A percentile compares a stretch with the other conserved stretches of the same genome.
Conservation (phyloP, 768 basidiomycete genomes). For the Suillus alpinus region DNA sequence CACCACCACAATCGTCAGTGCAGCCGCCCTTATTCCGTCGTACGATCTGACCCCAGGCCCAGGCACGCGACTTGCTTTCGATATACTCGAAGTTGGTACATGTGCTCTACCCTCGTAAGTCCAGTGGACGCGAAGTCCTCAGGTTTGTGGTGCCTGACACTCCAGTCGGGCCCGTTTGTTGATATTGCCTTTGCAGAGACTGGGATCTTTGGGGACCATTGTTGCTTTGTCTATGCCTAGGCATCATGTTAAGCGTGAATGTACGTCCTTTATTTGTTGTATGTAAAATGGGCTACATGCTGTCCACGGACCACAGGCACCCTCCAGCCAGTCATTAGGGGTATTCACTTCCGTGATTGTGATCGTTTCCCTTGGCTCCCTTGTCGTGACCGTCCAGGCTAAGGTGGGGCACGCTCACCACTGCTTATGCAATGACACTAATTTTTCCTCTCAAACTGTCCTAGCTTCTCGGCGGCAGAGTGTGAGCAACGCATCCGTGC, state of each 20-base stretch:
- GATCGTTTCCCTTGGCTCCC: slow-evolving; percentile 85
- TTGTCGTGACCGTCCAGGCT: slow-evolving; percentile 93
- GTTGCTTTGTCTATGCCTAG: slow-evolving; percentile 74
- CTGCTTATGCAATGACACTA: slow-evolving; percentile 1
- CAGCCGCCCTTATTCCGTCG: slow-evolving; percentile 5
- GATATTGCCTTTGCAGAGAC: slow-evolving; percentile 52
- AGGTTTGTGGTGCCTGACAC: slow-evolving; percentile 42
- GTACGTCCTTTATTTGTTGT: slow-evolving; percentile 38
- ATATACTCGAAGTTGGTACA: slow-evolving; percentile 93
- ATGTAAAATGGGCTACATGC: not conserved
- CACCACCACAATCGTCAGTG: slow-evolving; percentile 80
- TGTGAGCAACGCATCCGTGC: slow-evolving; percentile 46
- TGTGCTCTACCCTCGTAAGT: slow-evolving; percentile 84
- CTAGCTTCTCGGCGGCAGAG: slow-evolving; percentile 77
- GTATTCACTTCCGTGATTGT: slow-evolving; percentile 95
- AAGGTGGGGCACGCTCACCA: slow-evolving; percentile 52
- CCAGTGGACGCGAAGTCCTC: slow-evolving; percentile 75
- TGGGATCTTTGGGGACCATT: slow-evolving; percentile 99
- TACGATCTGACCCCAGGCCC: slow-evolving; percentile 11
- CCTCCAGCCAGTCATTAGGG: slow-evolving; percentile 75
- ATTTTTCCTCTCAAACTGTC: not conserved
- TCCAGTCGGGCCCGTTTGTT: not conserved
- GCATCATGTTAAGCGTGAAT: slow-evolving; percentile 83
- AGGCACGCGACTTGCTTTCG: slow-evolving; percentile 87
- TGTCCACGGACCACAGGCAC: slow-evolving; percentile 54